Evolutionary conservation across 73 alveolate genomes (phyloP).

Genomic region (Symbiodinium natans): DNA sequence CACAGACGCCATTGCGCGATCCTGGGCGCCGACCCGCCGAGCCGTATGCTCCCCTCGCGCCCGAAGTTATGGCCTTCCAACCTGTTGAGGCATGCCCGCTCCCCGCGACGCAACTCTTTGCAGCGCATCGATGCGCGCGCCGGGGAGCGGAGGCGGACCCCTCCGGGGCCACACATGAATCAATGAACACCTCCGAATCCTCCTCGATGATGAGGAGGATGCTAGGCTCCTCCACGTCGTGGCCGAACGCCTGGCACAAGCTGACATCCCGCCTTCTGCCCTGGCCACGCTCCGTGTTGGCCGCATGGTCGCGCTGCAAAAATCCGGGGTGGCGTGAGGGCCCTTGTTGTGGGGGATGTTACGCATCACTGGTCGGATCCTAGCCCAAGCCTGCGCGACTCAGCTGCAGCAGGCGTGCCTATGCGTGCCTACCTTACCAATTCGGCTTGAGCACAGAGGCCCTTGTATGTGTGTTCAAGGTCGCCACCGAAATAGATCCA

Average conservation of each 20-base stretch:
- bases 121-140: neutral
- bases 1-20: no score
- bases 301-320: slow-evolving; percentile 1
- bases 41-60: no score
- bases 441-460: neutral
- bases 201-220: neutral
- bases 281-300: neutral
- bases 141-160: neutral
- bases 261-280: neutral
- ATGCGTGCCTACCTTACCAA: neutral
- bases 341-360: neutral
- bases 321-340: neutral
- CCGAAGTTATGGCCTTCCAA: no score
- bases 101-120: no score
- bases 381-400: neutral
- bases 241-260: neutral
- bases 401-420: neutral
- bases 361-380: neutral
- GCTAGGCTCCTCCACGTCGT: neutral
- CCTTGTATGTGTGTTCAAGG: no score
- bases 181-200: neutral
- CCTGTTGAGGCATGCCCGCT: no score
- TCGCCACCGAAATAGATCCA: no score
- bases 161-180: neutral
- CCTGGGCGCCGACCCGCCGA: no score